A percentile compares a stretch with the other conserved stretches of the same genome.
Conservation (phyloP, 352 stramenopile species). For the Thraustochytrium sp. region DNA sequence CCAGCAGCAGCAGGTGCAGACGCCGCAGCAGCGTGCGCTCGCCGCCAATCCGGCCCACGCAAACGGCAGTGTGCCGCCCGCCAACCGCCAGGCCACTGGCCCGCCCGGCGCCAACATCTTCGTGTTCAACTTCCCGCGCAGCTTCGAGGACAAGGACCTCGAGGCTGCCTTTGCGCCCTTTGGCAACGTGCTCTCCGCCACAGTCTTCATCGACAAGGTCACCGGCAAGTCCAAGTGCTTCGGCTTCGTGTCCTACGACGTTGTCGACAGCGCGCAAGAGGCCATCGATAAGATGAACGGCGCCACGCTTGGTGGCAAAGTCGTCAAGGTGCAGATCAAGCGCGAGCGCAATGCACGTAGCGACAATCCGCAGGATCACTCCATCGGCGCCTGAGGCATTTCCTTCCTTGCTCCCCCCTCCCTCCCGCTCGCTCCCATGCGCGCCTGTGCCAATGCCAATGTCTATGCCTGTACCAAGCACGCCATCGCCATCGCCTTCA, state of each 20-base stretch:
- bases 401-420: neutral
- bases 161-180: slow-evolving; percentile 90
- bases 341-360: slow-evolving; percentile 69
- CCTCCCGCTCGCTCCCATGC: neutral
- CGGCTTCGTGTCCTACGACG: slow-evolving; percentile 94
- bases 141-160: slow-evolving; percentile 93
- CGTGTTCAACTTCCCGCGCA: slow-evolving; percentile 96
- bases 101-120: slow-evolving; percentile 92
- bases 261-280: slow-evolving; percentile 73
- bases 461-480: no score
- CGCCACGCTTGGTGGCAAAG: slow-evolving; percentile 89
- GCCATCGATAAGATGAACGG: slow-evolving; percentile 92
- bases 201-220: slow-evolving; percentile 94
- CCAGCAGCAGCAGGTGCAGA: slow-evolving; percentile 10
- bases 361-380: neutral
- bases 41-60: neutral
- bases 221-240: slow-evolving; percentile 83
- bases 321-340: slow-evolving; percentile 91
- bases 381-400: neutral
- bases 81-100: slow-evolving; percentile 51
- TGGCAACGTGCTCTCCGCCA: slow-evolving; percentile 88
- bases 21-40: neutral
- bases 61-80: neutral
- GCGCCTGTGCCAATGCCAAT: neutral
- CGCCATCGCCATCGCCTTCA: no score